phyloP scores from a whole-genome alignment of 257 asterid species.

The Linderniella brevidens region DNA sequence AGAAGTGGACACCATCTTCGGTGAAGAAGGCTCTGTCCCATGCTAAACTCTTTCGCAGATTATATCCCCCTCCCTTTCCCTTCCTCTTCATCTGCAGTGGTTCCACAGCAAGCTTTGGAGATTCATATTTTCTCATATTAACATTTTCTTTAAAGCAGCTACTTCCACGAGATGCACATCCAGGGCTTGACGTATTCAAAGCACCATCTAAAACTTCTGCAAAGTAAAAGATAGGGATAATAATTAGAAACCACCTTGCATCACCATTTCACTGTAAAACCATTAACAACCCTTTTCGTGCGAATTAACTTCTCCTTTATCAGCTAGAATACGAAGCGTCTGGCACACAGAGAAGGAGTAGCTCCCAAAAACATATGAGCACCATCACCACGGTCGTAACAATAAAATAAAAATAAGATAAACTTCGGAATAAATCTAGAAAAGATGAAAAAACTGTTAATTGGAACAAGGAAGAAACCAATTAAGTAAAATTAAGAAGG shows the following conservation, averaged over 20 bases:
- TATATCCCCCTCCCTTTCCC: conserved; percentile 56
- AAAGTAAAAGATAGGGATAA: conserved; percentile 11
- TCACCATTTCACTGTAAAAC: too few species aligned
- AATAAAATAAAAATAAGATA: too few species aligned
- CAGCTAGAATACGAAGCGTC: too few species aligned
- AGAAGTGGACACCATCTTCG: conserved; percentile 54
- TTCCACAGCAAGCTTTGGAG: conserved; percentile 46
- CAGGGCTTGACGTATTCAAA: conserved; percentile 19
- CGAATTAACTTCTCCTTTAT: too few species aligned
- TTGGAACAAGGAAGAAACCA: too few species aligned
- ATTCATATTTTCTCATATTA: conserved; percentile 32
- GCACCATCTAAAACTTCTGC: conserved; percentile 21
- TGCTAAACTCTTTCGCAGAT: conserved; percentile 81
- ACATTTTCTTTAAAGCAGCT: conserved; percentile 56
- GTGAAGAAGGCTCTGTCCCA: conserved; percentile 92
- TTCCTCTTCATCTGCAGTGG: conserved; percentile 78
- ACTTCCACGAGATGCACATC: conserved; percentile 19
- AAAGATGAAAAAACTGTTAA: too few species aligned
- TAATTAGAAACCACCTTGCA: conserved; percentile 1
- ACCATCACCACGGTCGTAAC: too few species aligned
- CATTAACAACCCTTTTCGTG: too few species aligned
- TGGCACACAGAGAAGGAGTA: too few species aligned
- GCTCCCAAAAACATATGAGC: too few species aligned
- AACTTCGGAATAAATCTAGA: too few species aligned
- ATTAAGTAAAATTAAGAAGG: too few species aligned